phyloP scores from a whole-genome alignment of 352 stramenopile species.

The Blastocystis sp. region DNA sequence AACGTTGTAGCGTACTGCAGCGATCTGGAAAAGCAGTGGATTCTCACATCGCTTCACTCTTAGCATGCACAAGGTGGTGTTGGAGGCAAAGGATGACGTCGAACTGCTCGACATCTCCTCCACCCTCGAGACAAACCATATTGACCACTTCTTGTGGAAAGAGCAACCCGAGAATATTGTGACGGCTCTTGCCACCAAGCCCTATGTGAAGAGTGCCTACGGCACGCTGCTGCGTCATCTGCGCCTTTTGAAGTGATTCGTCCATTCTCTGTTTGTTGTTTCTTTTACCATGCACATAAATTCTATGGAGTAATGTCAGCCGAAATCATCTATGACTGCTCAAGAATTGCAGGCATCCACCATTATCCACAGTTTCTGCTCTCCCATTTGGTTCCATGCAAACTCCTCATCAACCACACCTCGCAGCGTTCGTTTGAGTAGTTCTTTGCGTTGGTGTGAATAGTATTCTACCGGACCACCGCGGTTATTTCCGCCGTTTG shows the following conservation, averaged over 20 bases:
- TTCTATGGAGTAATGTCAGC: too few species aligned
- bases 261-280: not conserved
- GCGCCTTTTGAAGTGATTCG: slow-evolving; percentile 35
- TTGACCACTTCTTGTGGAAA: slow-evolving; percentile 69
- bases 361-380: too few species aligned
- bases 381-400: too few species aligned
- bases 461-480: too few species aligned
- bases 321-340: too few species aligned
- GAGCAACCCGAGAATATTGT: slow-evolving; percentile 71
- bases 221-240: slow-evolving; percentile 55
- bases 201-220: slow-evolving; percentile 47
- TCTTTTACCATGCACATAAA: too few species aligned
- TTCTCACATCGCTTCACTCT: not conserved
- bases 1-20: slow-evolving; percentile 20
- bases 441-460: too few species aligned
- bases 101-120: slow-evolving; percentile 24
- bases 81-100: slow-evolving; percentile 67
- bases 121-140: slow-evolving; percentile 11
- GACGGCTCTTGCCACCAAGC: slow-evolving; percentile 67
- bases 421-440: too few species aligned
- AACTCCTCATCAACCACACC: too few species aligned
- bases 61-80: slow-evolving; percentile 70
- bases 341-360: too few species aligned
- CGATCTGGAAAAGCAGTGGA: slow-evolving; percentile 25
- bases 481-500: too few species aligned